phyloP scores from a whole-genome alignment of 176 grass and related monocot species.

The Panicum miliaceum region DNA sequence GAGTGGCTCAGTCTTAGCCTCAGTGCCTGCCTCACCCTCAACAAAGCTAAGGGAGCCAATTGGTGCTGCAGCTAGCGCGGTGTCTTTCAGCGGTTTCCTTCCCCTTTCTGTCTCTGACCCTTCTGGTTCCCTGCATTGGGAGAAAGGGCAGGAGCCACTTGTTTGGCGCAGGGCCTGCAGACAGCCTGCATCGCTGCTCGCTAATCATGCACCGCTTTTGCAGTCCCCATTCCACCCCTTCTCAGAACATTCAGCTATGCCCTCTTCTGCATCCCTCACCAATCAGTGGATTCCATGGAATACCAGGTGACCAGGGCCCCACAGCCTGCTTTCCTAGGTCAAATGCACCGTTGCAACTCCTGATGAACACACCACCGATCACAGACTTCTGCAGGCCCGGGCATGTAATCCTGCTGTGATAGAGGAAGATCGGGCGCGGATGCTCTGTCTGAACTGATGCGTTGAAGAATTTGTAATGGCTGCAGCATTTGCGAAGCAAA shows the following conservation, averaged over 20 bases:
- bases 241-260: conserved; percentile 48
- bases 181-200: conserved; percentile 49
- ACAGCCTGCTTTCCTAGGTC: conserved; percentile 33
- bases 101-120: conserved; percentile 26
- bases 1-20: conserved; percentile 1
- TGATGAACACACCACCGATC: conserved; percentile 1
- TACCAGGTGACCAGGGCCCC: conserved; percentile 22
- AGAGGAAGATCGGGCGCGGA: conserved; percentile 10
- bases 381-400: conserved; percentile 7
- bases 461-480: conserved; percentile 14
- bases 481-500: neutral
- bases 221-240: conserved; percentile 22
- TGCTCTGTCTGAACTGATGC: neutral
- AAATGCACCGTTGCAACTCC: conserved; percentile 46
- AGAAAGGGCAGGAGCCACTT: conserved; percentile 39
- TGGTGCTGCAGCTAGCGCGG: neutral
- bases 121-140: conserved; percentile 29
- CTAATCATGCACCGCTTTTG: conserved; percentile 50
- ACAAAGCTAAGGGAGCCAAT: conserved; percentile 17
- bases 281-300: conserved; percentile 50
- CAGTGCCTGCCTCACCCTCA: conserved; percentile 17
- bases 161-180: conserved; percentile 35
- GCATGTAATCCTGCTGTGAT: conserved; percentile 16
- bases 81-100: neutral
- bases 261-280: conserved; percentile 25